Evolutionary conservation across 345 rosid genomes (phyloP).

Genomic region (Carallia brachiata): DNA sequence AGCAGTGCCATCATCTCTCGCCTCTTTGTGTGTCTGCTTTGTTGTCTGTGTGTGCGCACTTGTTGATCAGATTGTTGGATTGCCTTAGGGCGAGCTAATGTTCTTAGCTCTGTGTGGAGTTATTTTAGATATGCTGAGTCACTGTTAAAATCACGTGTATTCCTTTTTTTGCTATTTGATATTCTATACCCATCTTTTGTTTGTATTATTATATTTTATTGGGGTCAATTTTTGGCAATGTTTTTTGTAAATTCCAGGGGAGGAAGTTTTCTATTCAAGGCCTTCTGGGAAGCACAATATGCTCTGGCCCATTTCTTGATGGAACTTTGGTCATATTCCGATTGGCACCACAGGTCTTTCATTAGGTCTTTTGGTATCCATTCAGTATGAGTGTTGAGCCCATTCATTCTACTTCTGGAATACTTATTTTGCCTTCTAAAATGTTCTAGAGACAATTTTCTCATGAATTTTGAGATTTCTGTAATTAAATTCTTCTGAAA

Average conservation of each 20-base stretch:
- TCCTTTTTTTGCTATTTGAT: background rate
- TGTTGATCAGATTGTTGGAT: too few species aligned
- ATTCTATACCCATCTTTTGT: background rate
- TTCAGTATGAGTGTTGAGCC: background rate
- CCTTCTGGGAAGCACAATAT: constrained; percentile 63
- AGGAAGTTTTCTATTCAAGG: constrained; percentile 84
- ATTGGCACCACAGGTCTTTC: constrained; percentile 85
- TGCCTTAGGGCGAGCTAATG: too few species aligned
- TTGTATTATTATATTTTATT: constrained; percentile 3
- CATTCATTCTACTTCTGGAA: background rate
- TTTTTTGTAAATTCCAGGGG: constrained; percentile 43
- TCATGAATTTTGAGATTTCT: background rate
- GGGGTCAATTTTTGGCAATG: background rate
- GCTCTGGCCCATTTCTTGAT: constrained; percentile 51
- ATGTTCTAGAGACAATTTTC: background rate
- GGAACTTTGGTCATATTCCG: constrained; percentile 83
- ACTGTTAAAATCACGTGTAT: background rate
- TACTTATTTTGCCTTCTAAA: background rate
- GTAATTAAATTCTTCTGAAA: constrained; percentile 1
- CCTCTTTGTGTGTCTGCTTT: too few species aligned
- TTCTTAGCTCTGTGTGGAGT: background rate
- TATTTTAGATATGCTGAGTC: background rate
- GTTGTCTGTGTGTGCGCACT: too few species aligned
- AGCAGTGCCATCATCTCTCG: too few species aligned
- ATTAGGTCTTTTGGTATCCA: background rate